Percentiles rank a stretch among this genome's conserved stretches.
These are phyloP conservation scores for Rugonectria rugulosa DNA, from an alignment of 2,329 filamentous ascomycete species.

Conservation along the genomic window DNA sequence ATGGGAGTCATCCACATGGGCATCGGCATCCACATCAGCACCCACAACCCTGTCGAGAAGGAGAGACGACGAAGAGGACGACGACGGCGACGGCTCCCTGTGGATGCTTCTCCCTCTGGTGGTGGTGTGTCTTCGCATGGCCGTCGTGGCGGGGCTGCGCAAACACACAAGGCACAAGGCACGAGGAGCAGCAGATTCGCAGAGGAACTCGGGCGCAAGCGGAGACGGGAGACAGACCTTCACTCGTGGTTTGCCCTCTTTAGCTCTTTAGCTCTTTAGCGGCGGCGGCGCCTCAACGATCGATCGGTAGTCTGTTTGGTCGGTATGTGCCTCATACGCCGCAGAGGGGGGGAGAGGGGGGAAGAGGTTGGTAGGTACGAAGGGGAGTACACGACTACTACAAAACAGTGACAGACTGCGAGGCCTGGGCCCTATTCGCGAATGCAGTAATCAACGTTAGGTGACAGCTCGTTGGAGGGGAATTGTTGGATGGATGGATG, in stretches of 20 bases:
- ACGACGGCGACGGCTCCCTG: constrained; percentile 22
- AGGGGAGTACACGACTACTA: neutral
- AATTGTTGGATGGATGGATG: constrained; percentile 4
- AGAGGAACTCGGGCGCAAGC: neutral
- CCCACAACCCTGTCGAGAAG: constrained; percentile 35
- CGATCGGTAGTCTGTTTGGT: no score
- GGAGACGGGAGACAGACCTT: no score
- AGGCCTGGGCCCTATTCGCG: constrained; percentile 6
- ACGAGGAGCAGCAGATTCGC: constrained; percentile 1
- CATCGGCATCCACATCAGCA: constrained; percentile 15
- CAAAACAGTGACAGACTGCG: constrained; percentile 7
- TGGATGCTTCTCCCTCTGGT: constrained; percentile 27
- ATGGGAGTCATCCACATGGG: constrained; percentile 32
- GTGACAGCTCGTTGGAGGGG: neutral
- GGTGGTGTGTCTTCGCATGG: constrained; percentile 39
- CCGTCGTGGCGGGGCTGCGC: constrained; percentile 32
- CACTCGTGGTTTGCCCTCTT: neutral
- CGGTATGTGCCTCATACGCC: no score
- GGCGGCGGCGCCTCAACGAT: neutral
- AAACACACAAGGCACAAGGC: constrained; percentile 15
- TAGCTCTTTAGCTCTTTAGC: no score
- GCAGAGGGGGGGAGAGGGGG: no score
- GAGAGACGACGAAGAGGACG: constrained; percentile 13
- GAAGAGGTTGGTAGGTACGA: no score
- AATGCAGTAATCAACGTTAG: no score